Base-by-base conservation (phyloP, 768 basidiomycete species). In the Leucocoprinus leucothites region DNA sequence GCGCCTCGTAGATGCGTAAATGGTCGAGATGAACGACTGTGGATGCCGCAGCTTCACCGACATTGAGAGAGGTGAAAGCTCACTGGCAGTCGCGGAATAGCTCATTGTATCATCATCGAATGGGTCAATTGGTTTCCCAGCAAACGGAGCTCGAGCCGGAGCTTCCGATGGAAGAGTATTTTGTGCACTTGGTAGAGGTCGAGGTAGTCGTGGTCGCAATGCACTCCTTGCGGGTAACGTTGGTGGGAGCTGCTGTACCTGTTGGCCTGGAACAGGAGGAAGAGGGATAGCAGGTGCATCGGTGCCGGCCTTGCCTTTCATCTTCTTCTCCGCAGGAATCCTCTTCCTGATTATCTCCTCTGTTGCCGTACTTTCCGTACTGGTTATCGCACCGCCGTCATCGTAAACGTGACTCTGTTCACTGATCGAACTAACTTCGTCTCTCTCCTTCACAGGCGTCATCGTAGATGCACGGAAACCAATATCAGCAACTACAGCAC, bases 271-370 rank as follows among this genome's bases (percentile, higher is more conserved):
- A 6, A 55, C 13, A 9, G 48, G 41, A 7, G 54, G 40, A 22
- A 48, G 48, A 14, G 47, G 54, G 31, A 25, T 26, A 3, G 13
- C 35, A 43, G 54, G 44, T 2, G 43, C 34, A 34, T 38, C 22
- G 9, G 44, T 16, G 16, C 31, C 28, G 9, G 19, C 3, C 28
- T 48, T 56, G 18, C 47, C 47, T 40, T 52, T 57, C 49, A 58
- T 59, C 57, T 44, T 62, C 25, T 57, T 46, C 19, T 54, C 47
- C 35, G 51, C 57, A 2, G 49, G 55, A 18, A 48, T 55, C 18
- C 62, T 51, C 36, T 38, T 59, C 16, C 57, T 46, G 31, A 59
- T 52, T 18, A 60, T 58, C 52, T 63, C 60, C 40, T 60, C 62
- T 43, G 57, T 57, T 47, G 59, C 57, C 26, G 61, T 58, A 44